Percentiles rank a stretch among this genome's conserved stretches.
phyloP scores from a whole-genome alignment of 208 protist species.

The Porcisia hertigi region DNA sequence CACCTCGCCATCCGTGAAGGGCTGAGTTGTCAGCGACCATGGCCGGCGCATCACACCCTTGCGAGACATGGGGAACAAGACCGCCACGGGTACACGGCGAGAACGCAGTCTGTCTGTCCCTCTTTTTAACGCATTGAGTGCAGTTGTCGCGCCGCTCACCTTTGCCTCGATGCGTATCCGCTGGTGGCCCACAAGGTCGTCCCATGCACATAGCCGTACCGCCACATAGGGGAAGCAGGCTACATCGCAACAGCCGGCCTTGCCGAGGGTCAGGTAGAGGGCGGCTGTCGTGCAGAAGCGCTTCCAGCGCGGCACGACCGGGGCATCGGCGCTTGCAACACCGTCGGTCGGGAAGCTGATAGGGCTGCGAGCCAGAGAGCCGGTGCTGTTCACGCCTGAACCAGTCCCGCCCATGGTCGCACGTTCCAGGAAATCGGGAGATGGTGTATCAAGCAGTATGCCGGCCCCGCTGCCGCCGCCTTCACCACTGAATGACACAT shows the following conservation, averaged over 20 bases:
- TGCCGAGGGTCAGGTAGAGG: slow-evolving; percentile 57
- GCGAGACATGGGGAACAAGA: slow-evolving; percentile 31
- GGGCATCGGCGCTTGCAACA: not conserved
- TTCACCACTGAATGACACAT: slow-evolving; percentile 8
- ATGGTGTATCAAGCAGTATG: not conserved
- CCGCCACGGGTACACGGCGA: slow-evolving; percentile 32
- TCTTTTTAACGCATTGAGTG: slow-evolving; percentile 12
- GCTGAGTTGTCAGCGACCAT: slow-evolving; percentile 46
- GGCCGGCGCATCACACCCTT: slow-evolving; percentile 34
- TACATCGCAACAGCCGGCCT: slow-evolving; percentile 52
- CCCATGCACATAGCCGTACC: slow-evolving; percentile 46
- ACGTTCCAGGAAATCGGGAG: not conserved
- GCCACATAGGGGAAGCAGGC: slow-evolving; percentile 45
- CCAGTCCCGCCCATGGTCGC: not conserved
- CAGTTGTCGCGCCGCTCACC: slow-evolving; percentile 18
- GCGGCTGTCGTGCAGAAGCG: slow-evolving; percentile 48
- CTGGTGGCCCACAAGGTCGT: slow-evolving; percentile 30
- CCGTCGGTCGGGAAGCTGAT: not conserved
- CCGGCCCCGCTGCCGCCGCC: not conserved
- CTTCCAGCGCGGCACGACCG: slow-evolving; percentile 48
- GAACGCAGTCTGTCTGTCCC: slow-evolving; percentile 1
- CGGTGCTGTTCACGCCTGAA: not conserved
- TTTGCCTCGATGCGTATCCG: slow-evolving; percentile 31
- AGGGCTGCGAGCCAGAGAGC: not conserved
- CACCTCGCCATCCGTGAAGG: slow-evolving; percentile 82